A percentile compares a stretch with the other conserved stretches of the same genome.
Conservation (phyloP, 139 green algal species). For the Chlamydomonas sphaeroides region DNA sequence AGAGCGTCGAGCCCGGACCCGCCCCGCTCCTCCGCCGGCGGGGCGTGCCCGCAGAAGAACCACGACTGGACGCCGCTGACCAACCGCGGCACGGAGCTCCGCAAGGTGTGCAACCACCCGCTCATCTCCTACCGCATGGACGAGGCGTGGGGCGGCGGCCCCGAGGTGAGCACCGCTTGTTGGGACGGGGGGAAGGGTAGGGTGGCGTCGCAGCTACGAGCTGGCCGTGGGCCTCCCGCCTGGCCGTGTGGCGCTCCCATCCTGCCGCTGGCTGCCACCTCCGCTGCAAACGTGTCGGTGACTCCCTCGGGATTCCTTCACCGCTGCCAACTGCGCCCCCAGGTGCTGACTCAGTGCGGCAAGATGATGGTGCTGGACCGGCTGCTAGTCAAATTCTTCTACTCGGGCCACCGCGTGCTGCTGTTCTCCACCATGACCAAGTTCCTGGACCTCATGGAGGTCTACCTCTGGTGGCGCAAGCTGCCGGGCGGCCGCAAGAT, state of each 20-base stretch:
- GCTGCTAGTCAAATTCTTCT: conserved; percentile 87
- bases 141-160: conserved; percentile 46
- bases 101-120: conserved; percentile 98
- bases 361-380: conserved; percentile 94
- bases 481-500: conserved; percentile 49
- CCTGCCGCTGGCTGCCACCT: too few species aligned
- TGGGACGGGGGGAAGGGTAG: too few species aligned
- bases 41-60: conserved; percentile 45
- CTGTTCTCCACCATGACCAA: conserved; percentile 88
- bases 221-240: too few species aligned
- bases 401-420: conserved; percentile 80
- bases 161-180: conserved; percentile 34
- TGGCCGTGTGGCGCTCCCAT: too few species aligned
- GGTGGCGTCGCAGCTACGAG: too few species aligned
- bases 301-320: too few species aligned
- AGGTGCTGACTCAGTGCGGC: conserved; percentile 80
- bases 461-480: conserved; percentile 76
- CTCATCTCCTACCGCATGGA: conserved; percentile 85
- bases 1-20: too few species aligned
- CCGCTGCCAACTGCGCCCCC: too few species aligned
- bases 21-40: too few species aligned
- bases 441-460: conserved; percentile 81
- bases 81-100: conserved; percentile 96
- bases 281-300: too few species aligned
- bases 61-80: conserved; percentile 81